Percentiles rank a stretch among this genome's conserved stretches.
phyloP scores from a whole-genome alignment of 441 rosid genomes.

The Eutrema salsugineum region DNA sequence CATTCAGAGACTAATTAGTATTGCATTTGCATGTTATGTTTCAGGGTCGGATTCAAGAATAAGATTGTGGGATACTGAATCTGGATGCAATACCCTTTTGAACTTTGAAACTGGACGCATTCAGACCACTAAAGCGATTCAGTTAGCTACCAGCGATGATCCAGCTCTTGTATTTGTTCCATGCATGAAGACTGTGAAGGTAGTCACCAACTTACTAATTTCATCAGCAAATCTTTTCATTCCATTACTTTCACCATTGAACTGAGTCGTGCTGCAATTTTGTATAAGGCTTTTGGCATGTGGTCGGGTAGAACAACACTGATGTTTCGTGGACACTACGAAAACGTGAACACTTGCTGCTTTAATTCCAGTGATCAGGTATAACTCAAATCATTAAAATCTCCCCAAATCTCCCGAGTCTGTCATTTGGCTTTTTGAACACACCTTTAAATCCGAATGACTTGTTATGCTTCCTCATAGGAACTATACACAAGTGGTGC shows the following conservation, averaged over 20 bases:
- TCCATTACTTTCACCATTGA: conserved; percentile 2
- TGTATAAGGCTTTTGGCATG: conserved; percentile 63
- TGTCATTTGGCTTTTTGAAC: not conserved
- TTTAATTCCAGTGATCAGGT: conserved; percentile 87
- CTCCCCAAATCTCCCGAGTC: not conserved
- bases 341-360: conserved; percentile 74
- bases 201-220: conserved; percentile 18
- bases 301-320: conserved; percentile 69
- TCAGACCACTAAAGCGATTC: conserved; percentile 70
- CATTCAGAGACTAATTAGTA: not conserved
- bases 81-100: conserved; percentile 91
- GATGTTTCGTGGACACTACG: conserved; percentile 78
- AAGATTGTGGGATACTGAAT: conserved; percentile 87
- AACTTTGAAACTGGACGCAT: conserved; percentile 83
- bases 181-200: conserved; percentile 82
- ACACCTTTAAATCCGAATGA: not conserved
- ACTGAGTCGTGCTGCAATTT: conserved; percentile 7
- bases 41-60: conserved; percentile 94
- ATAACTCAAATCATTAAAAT: conserved; percentile 4
- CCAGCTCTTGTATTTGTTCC: conserved; percentile 78
- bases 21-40: not conserved
- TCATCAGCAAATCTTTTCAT: not conserved
- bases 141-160: conserved; percentile 63
- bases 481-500: conserved; percentile 84
- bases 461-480: conserved; percentile 32